Evolutionary conservation across 768 basidiomycete genomes (phyloP), one percentile per base, ranked within the genome.

Genomic region (Panaeolus cyanescens): DNA sequence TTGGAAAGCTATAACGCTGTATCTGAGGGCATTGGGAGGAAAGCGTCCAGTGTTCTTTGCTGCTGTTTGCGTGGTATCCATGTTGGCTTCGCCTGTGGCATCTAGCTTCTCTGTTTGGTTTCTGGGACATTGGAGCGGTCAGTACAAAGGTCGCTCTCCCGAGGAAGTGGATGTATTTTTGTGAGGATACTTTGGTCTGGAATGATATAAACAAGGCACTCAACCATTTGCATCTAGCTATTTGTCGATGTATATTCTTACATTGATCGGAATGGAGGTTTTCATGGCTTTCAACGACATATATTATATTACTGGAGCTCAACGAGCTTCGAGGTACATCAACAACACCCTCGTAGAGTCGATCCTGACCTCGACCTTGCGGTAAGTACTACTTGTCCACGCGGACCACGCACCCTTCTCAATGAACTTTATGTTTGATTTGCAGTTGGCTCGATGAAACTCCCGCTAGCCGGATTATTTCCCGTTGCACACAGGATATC

Each of bases 401-500:
- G n/a, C n/a, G 19, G 22, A 36, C 34, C 15, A 22, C 19, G 5
- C 20, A 25, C 9, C 2, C 20, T 34, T 5, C 32, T 28, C n/a
- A 19, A 13, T 31, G 53, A n/a, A 61, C 9, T 12, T n/a, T 30
- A 7, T 3, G 7, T 22, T 30, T 36, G 9, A 25, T 15, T 15
- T 53, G 20, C 20, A 83, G 88, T 70, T 88, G 76, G 77, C 77
- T 83, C 31, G 78, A 79, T 62, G 73, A 77, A 32, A 83, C 81
- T 1, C 79, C 81, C 9, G 71, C 74, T 1, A 75, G 79, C 22
- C 83, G 89, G 4, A 83, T 92, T 55, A 84, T 90, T 39, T 76
- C 86, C 30, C 80, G 89, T 55, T 85, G 85, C 69, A 90, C 89
- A 1, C 83, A 87, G 58, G 89, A 91, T 67, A 87, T 90, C 20